phyloP scores from a whole-genome alignment of 2,329 filamentous ascomycete species.

The Penicillium thymicola region DNA sequence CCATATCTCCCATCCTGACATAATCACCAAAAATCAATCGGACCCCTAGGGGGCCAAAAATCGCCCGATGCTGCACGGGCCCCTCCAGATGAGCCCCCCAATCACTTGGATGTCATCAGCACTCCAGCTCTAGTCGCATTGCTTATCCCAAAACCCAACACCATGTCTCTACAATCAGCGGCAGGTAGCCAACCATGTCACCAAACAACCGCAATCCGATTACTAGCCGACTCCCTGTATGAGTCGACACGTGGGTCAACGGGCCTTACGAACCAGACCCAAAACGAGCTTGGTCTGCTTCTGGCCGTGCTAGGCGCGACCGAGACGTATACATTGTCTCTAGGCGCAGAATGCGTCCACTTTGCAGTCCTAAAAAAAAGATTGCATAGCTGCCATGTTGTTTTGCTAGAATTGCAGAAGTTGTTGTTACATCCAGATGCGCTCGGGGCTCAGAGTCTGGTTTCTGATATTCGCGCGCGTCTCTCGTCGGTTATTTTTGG shows the following conservation, averaged over 20 bases:
- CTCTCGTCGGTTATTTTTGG: too few species aligned
- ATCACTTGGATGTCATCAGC: not conserved
- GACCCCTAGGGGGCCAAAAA: not conserved
- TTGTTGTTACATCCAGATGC: too few species aligned
- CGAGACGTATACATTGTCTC: not conserved
- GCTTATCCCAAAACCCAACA: not conserved
- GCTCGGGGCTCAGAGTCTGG: too few species aligned
- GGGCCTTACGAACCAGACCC: constrained; percentile 11
- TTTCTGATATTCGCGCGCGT: too few species aligned
- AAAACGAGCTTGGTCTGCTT: constrained; percentile 15
- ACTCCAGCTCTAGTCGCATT: not conserved
- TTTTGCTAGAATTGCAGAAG: too few species aligned
- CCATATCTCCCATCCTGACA: not conserved
- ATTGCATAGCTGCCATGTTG: too few species aligned
- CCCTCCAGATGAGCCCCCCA: not conserved
- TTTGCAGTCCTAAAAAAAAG: too few species aligned
- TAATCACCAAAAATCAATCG: not conserved
- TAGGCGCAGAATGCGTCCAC: too few species aligned
- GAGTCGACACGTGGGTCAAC: constrained; percentile 12
- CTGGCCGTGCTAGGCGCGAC: constrained; percentile 2
- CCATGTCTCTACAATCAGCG: not conserved
- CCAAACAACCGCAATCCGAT: constrained; percentile 9
- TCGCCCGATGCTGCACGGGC: too few species aligned
- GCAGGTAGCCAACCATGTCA: not conserved
- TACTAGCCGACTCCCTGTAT: constrained; percentile 12